A percentile compares a stretch with the other conserved stretches of the same genome.
Conservation (phyloP, 2,329 filamentous ascomycete species). For the Elsinoe necatrix region DNA sequence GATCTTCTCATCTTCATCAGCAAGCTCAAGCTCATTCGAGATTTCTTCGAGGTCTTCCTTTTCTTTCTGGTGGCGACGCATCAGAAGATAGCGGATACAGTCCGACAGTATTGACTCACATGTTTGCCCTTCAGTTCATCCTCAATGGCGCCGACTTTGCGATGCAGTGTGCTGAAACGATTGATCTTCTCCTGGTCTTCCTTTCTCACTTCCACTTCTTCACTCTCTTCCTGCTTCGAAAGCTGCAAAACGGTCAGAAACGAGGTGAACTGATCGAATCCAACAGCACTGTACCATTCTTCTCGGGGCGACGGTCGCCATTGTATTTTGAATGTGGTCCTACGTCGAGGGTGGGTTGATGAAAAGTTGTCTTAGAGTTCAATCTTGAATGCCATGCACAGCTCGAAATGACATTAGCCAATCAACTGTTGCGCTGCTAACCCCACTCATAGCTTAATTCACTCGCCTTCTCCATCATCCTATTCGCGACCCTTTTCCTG, state of each 20-base stretch:
- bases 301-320: constrained; percentile 22
- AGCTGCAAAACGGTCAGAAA: constrained; percentile 51
- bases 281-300: constrained; percentile 33
- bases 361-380: no score
- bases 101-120: constrained; percentile 43
- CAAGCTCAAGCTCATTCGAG: constrained; percentile 80
- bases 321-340: background rate
- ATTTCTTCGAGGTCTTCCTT: constrained; percentile 97
- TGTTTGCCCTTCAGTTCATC: constrained; percentile 73
- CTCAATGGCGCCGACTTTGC: constrained; percentile 68
- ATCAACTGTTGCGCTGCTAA: no score
- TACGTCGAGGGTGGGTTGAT: no score
- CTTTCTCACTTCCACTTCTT: constrained; percentile 87
- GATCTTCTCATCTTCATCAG: constrained; percentile 88
- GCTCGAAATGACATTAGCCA: no score
- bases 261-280: background rate
- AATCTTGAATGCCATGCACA: no score
- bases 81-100: background rate
- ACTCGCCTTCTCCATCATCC: no score
- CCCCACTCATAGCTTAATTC: no score
- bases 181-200: constrained; percentile 99
- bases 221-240: constrained; percentile 83
- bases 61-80: constrained; percentile 61
- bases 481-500: no score
- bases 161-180: constrained; percentile 87